Evolutionary conservation across 495 filamentous ascomycete species (phyloP), one percentile per base, ranked within the genome.

Genomic region (Talaromyces nanjingensis): DNA sequence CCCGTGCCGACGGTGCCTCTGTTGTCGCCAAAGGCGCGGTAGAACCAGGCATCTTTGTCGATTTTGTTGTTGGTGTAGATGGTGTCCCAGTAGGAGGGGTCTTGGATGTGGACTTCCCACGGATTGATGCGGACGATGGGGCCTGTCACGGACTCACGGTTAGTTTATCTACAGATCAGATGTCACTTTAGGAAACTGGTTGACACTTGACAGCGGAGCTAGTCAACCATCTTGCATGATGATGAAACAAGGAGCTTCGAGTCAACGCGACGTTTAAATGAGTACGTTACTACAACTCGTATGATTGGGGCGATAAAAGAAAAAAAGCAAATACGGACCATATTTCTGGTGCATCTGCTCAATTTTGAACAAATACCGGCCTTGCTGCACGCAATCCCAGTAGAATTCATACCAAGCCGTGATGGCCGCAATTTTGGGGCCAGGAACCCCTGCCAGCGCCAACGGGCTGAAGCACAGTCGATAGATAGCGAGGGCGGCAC

Each of bases 81-180:
- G 12, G 72, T 70, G 6, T 75, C 71, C 61, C 75, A 78, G 37
- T 71, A 78, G n/a, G 60, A 61, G 0, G 73, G 63, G 20, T 79
- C 77, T 39, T 73, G 74, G 60, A 77, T 70, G 60, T 81, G 79
- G 2, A 87, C 64, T 65, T 86, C 82, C 14, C 72, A 56, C 0
- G 84, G 84, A 37, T 72, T 79, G 54, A 86, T 74, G 6, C 84
- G 77, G 11, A 86, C 68, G 54, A 86, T 81, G 1, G 84, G 81
- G 0, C 81, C 83, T 83, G 53, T 33, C 20, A 34, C 54, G 25
- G 22, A 24, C 22, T 24, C 22, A 24, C 22, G 22, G 66, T 29
- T 59, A 18, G 31, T 68, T 65, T 65, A 11, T 37, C 29, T 31
- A 31, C 29, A 1, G 34, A 39, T 39, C 37, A 42, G 4, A 42